Base-by-base conservation (phyloP, 768 basidiomycete genomes). In the Tricholoma sp. region DNA sequence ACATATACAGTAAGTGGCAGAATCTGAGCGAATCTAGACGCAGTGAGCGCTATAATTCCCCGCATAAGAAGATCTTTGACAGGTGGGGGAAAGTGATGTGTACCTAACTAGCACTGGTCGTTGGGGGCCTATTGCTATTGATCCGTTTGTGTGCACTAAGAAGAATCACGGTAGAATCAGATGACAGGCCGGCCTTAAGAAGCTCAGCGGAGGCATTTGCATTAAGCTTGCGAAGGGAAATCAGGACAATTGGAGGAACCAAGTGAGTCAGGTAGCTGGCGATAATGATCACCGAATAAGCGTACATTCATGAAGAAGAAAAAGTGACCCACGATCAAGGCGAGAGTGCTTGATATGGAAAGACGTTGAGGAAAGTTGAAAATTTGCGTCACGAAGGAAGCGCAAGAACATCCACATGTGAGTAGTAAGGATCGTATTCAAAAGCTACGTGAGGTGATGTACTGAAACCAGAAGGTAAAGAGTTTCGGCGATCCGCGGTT, bases 401-500 rank as follows among this genome's bases (percentile, higher is more conserved):
- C 31, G 45, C 5, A 56, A 22, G n/a, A 45, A 29, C n/a, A 45
- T 45, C 35, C 22, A 27, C n/a, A 53, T 46, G 45, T 46, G 45
- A 12, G n/a, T 31, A 49, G 16, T 8, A 50, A 8, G 10, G 47
- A 50, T 50, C n/a, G 29, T 41, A 41, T 45, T 32, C 14, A 29
- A 54, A 24, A 54, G n/a, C 16, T 54, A 29, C 34, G 4, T 54
- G 52, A 43, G 39, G 51, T 35, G 32, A 34, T 53, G 34, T 35
- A 12, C 10, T 52, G 34, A 12, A 16, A 4, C 29, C 29, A 29
- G 29, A 29, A 29, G 29, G 29, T 32, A 32, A 14, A 45, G 32
- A 41, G 53, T 31, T 34, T 54, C 53, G 53, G 53, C 41, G 31
- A 54, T 43, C 24, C 39, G 53, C 53, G 53, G 53, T 41, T 31